phyloP scores from a whole-genome alignment of 805 yeast species.

The Starmerella etchellsii region DNA sequence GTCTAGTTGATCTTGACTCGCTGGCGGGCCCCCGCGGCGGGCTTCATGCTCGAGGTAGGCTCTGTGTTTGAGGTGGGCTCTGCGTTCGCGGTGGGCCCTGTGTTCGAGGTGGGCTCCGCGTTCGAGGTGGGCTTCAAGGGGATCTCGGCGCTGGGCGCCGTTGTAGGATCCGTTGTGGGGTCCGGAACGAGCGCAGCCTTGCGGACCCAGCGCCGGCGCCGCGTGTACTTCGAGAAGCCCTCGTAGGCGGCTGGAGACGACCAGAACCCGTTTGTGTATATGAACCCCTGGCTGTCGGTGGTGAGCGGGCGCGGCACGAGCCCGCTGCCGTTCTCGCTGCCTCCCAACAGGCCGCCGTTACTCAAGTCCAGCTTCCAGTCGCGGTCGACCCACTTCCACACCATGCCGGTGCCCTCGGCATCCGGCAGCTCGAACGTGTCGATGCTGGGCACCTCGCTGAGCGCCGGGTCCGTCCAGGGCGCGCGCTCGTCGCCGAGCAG shows the following conservation, averaged over 20 bases:
- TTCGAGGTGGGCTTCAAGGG: no score
- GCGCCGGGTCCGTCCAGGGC: slow-evolving; percentile 93
- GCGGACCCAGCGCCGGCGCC: slow-evolving; percentile 92
- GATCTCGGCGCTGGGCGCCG: no score
- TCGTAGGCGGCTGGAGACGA: slow-evolving; percentile 79
- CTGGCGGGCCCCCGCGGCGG: no score
- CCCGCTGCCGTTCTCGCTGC: not conserved
- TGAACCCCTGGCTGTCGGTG: slow-evolving; percentile 65
- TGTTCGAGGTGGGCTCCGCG: no score
- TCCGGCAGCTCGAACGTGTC: slow-evolving; percentile 72
- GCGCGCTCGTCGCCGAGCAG: slow-evolving; percentile 84
- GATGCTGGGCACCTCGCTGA: slow-evolving; percentile 70
- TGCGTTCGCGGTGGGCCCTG: no score
- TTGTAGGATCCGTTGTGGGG: not conserved
- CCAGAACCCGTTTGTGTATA: slow-evolving; percentile 91
- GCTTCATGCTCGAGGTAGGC: no score
- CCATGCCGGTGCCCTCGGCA: slow-evolving; percentile 51
- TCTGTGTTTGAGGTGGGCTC: no score
- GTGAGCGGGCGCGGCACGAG: slow-evolving; percentile 39
- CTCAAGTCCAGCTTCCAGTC: slow-evolving; percentile 85
- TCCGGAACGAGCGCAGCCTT: slow-evolving; percentile 82
- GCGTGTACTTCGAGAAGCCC: slow-evolving; percentile 76
- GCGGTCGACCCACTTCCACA: slow-evolving; percentile 92
- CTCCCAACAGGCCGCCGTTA: slow-evolving; percentile 48
- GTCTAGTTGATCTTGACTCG: no score